Base-by-base conservation (phyloP, 257 asterid species). In the Sherardia arvensis region DNA sequence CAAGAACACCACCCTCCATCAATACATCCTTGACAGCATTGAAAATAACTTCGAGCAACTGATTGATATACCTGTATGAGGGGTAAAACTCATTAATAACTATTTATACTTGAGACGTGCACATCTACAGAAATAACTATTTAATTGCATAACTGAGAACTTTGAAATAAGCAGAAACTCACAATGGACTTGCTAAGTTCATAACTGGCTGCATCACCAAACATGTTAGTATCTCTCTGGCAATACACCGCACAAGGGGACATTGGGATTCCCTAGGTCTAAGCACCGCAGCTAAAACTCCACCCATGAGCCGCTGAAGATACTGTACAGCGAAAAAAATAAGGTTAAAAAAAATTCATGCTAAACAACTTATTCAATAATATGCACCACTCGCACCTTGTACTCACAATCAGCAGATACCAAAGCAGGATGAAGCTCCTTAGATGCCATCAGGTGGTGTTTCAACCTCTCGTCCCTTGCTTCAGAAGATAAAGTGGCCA, bases 401-500 rank as follows among this genome's bases (percentile, higher is more conserved):
- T 93, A 90, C 96, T 93, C 99, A 87, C 94, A 74, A 82, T 93
- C 99, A 58, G 97, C 65, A 72, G 99, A 87, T 75, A 87, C 78
- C 86, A 93, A 76, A 66, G 99, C 99, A 65, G 99, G 99, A 78
- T 93, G 99, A 73, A 93, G 97, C 79, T 93, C 95, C 79, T 87
- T 87, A 54, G 96, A 83, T 72, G 76, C 74, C 76, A 87, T 66
- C 53, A 90, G 87, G 71, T 93, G 93, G 80, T 90, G 91, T 75
- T 86, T 93, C 83, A 93, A 76, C 79, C 97, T 87, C 64, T 90
- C 97, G 77, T 93, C 99, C 80, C 97, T 87, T 86, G 90, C 95
- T 81, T 90, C 96, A 65, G 87, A 93, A 79, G 97, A 93, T 84
- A 93, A 78, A 26, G 96, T 93, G 60, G 81, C 87, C 99, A 93